These are phyloP conservation scores for Pseudopediastrum boryanum DNA, from an alignment of 139 green algal species.

Conservation along the genomic window DNA sequence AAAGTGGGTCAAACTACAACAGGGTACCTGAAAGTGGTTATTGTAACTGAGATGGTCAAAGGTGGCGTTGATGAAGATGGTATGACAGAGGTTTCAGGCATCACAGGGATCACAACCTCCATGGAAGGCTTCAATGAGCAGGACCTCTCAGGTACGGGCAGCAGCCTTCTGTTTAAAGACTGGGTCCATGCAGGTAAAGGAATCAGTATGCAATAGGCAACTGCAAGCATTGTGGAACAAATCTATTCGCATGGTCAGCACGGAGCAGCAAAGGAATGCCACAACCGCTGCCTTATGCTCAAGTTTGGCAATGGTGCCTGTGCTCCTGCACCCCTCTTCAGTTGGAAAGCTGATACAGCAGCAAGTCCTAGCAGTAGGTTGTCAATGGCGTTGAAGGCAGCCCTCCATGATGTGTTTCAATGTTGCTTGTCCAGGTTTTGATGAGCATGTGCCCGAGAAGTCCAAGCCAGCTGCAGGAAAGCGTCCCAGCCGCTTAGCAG, in stretches of 20 bases:
- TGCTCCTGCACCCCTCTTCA: too few species aligned
- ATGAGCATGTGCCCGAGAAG: slow-evolving; percentile 17
- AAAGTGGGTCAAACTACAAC: slow-evolving; percentile 48
- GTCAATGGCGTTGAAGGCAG: background rate
- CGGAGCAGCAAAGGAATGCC: too few species aligned
- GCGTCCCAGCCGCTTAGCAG: background rate
- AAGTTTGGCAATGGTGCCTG: too few species aligned
- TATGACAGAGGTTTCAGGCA: slow-evolving; percentile 56
- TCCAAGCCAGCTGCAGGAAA: slow-evolving; percentile 10
- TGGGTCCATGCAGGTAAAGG: background rate
- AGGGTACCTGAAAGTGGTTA: slow-evolving; percentile 49
- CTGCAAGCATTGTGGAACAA: too few species aligned
- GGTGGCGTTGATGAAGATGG: slow-evolving; percentile 38
- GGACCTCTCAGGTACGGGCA: slow-evolving; percentile 48
- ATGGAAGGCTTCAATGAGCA: slow-evolving; percentile 31
- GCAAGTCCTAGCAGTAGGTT: too few species aligned
- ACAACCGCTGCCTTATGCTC: too few species aligned
- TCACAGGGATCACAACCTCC: slow-evolving; percentile 49
- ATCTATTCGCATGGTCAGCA: too few species aligned
- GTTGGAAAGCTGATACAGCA: too few species aligned
- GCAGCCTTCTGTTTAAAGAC: background rate
- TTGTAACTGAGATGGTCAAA: slow-evolving; percentile 38
- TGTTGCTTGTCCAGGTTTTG: slow-evolving; percentile 33
- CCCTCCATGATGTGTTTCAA: background rate
- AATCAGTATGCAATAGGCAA: background rate